phyloP scores from a whole-genome alignment of 306 rosid species.

The Cicer chorassanicum region DNA sequence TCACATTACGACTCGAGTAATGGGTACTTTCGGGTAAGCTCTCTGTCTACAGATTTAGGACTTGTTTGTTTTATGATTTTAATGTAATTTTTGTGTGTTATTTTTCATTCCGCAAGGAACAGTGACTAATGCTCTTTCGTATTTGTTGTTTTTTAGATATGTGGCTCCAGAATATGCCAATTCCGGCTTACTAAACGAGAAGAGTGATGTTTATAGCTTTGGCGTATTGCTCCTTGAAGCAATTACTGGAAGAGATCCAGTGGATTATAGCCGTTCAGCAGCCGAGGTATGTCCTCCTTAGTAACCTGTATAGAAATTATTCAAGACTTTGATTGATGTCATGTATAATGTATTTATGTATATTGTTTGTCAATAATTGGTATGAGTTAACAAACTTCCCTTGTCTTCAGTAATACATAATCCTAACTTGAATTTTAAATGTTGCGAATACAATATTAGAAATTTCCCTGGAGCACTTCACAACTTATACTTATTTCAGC shows the following conservation, averaged over 20 bases:
- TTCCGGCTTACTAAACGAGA: slow-evolving; percentile 88
- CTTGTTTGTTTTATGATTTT: slow-evolving; percentile 38
- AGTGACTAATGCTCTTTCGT: slow-evolving; percentile 1
- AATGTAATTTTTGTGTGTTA: slow-evolving; percentile 11
- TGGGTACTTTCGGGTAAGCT: slow-evolving; percentile 98
- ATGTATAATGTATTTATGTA: not conserved
- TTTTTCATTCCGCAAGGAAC: not conserved
- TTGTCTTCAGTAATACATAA: slow-evolving; percentile 26
- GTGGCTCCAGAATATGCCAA: slow-evolving; percentile 98
- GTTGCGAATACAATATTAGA: slow-evolving; percentile 12
- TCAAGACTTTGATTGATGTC: slow-evolving; percentile 10
- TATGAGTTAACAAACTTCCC: slow-evolving; percentile 2
- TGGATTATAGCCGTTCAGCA: slow-evolving; percentile 77
- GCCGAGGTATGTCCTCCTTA: slow-evolving; percentile 62
- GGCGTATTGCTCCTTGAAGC: slow-evolving; percentile 85
- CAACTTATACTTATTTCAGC: slow-evolving; percentile 2
- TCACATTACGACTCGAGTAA: slow-evolving; percentile 90
- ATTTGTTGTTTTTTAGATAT: slow-evolving; percentile 59
- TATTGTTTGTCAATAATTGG: slow-evolving; percentile 4
- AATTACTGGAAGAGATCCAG: slow-evolving; percentile 92
- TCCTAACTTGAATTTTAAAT: slow-evolving; percentile 16
- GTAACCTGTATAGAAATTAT: slow-evolving; percentile 21
- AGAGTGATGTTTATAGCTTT: slow-evolving; percentile 88
- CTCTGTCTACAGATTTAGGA: slow-evolving; percentile 34
- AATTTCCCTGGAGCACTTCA: slow-evolving; percentile 28